Base-by-base conservation (phyloP, 805 yeast genomes). In the Wickerhamiella azyma region DNA sequence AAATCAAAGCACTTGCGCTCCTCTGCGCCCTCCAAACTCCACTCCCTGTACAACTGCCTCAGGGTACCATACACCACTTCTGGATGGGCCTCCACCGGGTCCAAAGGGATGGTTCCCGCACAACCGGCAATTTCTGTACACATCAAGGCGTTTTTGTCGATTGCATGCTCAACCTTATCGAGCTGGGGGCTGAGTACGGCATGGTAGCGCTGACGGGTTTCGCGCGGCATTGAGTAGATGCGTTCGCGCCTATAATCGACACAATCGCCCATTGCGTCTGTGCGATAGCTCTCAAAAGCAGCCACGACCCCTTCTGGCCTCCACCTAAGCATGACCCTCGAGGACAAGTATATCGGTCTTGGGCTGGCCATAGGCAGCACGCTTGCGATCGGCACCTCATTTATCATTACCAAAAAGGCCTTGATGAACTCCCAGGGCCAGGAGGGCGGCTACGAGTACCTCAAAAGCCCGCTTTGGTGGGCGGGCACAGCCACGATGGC, bases 381-480 rank as follows among this genome's bases (percentile, higher is more conserved):
- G 17, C 66, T 85, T 56, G 95, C 95, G 29, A 85, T 85, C 50
- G 96, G 96, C 18, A 77, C 88, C 9, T 83, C 92, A 1, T 86
- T 85, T 63, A 86, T 85, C 54, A 77, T 85, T 60, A 85, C 96
- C 24, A 85, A 85, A 62, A 79, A 81, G 59, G 96, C 95, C 9
- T 72, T 86, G 26, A 73, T 77, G 61, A 79, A 79, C 48, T 81
- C 89, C 1, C 66, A 71, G 37, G 73, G 70, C 47, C 85, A 80
- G 26, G 82, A 82, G 49, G 85, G 86, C n/a, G 36, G 24, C 26
- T 77, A 70, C 58, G 77, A 81, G 55, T 85, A 85, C 59, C 66
- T 85, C 52, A 77, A 73, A 53, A 85, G 82, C 60, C 95, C 96
- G 10, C 74, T 84, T 33, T 85, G 96, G 96, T 83, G 94, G 84